Base-by-base conservation (phyloP, 768 basidiomycete genomes). In the Holtermanniella nyarrowii region DNA sequence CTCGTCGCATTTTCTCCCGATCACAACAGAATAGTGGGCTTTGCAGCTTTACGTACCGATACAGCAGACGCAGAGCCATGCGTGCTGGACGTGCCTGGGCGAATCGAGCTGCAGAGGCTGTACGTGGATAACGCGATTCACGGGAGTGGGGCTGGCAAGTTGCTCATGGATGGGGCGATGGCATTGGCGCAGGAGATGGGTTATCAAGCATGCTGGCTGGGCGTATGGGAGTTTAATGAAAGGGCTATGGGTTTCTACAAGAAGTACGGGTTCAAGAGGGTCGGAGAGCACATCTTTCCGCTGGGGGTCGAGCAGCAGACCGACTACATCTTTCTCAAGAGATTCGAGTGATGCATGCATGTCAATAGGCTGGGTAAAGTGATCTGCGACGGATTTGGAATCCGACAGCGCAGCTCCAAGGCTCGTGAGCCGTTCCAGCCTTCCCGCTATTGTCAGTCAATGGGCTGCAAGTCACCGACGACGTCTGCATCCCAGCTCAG, bases 201-300 rank as follows among this genome's bases (percentile, higher is more conserved):
- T 1, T 42, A 39, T 18, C 23, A 42, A 5, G 48, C 47, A 18
- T 12, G 58, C 1, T 62, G 55, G 57, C 44, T 62, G 7, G 60
- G 60, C 13, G 60, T 56, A n/a, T 62, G 57, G 57, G 52, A 58
- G 23, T 42, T 58, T 40, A 62, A 62, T 44, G 10, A 14, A 3
- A 31, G 49, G 22, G 60, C 52, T 1, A 48, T 26, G 25, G 25
- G 60, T 31, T 62, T 56, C 39, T 62, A 62, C 37, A 24, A 54
- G 31, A 58, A 59, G 49, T 44, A 48, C 49, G 60, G 57, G 12
- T 56, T 53, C 23, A 24, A 45, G 21, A 49, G 31, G 18, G 48
- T 56, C 20, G 60, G 60, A 13, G 52, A 58, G 48, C 55, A 56
- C n/a, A 50, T 20, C 4, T 62, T 62, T 27, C 21, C 54, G 42